Conservation (phyloP, 2,329 filamentous ascomycete species). For the Elsinoe ampelina region DNA sequence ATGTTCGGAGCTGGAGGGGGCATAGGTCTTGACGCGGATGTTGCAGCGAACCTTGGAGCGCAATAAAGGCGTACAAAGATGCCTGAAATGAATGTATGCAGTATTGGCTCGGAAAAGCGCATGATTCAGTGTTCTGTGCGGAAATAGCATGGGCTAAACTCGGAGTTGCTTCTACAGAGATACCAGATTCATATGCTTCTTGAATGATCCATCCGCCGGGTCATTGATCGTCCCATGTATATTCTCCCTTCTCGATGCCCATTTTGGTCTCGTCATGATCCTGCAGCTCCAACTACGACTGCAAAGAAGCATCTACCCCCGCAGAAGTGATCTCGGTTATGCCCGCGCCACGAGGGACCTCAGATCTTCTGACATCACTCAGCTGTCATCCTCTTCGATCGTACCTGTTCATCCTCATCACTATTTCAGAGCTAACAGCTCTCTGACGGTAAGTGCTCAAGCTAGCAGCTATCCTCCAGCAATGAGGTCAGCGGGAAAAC, state of each 20-base stretch:
- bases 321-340: background rate
- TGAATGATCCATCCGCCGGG: too few relatives aligned
- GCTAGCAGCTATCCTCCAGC: background rate
- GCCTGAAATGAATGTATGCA: too few relatives aligned
- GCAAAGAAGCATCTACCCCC: background rate
- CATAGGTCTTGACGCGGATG: slow-evolving; percentile 16
- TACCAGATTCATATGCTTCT: too few relatives aligned
- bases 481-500: background rate
- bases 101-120: too few relatives aligned
- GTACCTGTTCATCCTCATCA: background rate
- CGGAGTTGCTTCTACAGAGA: too few relatives aligned
- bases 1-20: slow-evolving; percentile 21
- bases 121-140: too few relatives aligned
- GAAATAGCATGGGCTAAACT: too few relatives aligned
- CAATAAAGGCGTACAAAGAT: background rate
- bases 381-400: slow-evolving; percentile 11
- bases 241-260: too few relatives aligned
- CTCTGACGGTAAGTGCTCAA: background rate
- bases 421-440: background rate
- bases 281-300: too few relatives aligned
- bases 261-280: too few relatives aligned
- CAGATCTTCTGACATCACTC: slow-evolving; percentile 12
- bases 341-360: slow-evolving; percentile 1
- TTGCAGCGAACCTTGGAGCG: slow-evolving; percentile 17
- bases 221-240: too few relatives aligned